These are phyloP conservation scores for Annulohypoxylon maeteangense DNA, from an alignment of 495 filamentous ascomycete species.

Conservation along the genomic window DNA sequence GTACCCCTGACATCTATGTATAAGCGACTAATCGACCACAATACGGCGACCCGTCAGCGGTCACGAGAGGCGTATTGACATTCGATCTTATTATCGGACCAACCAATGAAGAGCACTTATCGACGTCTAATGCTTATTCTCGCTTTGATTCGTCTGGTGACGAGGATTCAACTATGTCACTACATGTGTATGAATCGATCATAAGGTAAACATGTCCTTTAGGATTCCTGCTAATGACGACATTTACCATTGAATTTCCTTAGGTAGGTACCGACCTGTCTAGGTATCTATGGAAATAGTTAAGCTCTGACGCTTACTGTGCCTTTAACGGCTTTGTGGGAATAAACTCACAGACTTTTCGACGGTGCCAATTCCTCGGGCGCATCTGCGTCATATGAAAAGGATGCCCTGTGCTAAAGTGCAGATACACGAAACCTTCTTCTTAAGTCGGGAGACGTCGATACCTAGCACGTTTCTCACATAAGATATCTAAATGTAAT, in stretches of 20 bases:
- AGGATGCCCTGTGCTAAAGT: slow-evolving; percentile 21
- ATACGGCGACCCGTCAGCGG: slow-evolving; percentile 6
- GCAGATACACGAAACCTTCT: slow-evolving; percentile 38
- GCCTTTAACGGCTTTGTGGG: not conserved
- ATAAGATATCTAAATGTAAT: not conserved
- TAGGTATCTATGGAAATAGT: not conserved
- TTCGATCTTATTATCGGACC: not conserved
- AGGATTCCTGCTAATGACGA: not conserved
- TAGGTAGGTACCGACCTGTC: no score
- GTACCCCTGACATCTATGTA: slow-evolving; percentile 14
- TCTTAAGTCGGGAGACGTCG: slow-evolving; percentile 14
- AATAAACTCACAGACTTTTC: not conserved
- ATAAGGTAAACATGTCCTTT: not conserved
- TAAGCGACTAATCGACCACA: not conserved
- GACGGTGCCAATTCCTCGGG: slow-evolving; percentile 30
- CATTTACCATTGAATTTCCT: not conserved
- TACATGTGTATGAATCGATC: not conserved
- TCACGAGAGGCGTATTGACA: slow-evolving; percentile 14
- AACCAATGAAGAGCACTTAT: not conserved
- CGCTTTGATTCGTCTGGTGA: not conserved
- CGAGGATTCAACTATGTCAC: not conserved
- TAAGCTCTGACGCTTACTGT: not conserved
- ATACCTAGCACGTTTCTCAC: not conserved
- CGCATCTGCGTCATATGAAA: slow-evolving; percentile 36
- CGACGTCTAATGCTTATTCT: not conserved